Conservation (phyloP, 306 rosid species). For the Datisca glomerata region DNA sequence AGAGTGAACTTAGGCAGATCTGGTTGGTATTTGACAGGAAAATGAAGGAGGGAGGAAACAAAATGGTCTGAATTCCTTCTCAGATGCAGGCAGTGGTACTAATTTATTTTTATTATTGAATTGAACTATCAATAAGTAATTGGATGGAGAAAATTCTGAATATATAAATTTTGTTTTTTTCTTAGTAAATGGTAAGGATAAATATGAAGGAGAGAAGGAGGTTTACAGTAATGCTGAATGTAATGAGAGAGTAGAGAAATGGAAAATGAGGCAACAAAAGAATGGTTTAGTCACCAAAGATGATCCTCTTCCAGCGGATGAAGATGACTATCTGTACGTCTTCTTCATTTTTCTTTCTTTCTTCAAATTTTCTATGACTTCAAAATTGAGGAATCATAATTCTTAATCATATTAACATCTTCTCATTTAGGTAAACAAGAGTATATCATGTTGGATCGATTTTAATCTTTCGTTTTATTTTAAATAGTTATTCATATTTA, state of each 20-base stretch:
- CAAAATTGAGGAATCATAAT: no score
- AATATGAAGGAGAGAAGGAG: conserved; percentile 48
- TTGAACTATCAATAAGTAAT: no score
- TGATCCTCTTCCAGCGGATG: conserved; percentile 46
- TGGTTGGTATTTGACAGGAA: conserved; percentile 40
- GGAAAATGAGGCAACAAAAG: conserved; percentile 89
- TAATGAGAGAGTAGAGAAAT: conserved; percentile 86
- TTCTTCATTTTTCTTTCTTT: conserved; percentile 1
- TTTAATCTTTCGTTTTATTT: no score
- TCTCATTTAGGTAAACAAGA: no score
- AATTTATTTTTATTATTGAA: neutral
- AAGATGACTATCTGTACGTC: conserved; percentile 56
- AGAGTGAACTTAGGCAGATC: no score
- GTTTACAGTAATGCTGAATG: conserved; percentile 28
- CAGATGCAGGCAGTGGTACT: conserved; percentile 57
- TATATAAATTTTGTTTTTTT: no score
- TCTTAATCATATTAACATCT: no score
- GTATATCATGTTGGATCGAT: no score
- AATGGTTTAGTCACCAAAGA: conserved; percentile 47
- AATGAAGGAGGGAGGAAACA: conserved; percentile 37
- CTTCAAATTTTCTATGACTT: neutral
- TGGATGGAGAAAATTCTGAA: no score
- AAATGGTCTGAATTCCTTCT: conserved; percentile 31
- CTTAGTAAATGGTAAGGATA: conserved; percentile 47
- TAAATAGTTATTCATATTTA: no score